These are phyloP conservation scores for Fraxinus albicans DNA, from an alignment of 305 asterid genomes.

Conservation along the genomic window DNA sequence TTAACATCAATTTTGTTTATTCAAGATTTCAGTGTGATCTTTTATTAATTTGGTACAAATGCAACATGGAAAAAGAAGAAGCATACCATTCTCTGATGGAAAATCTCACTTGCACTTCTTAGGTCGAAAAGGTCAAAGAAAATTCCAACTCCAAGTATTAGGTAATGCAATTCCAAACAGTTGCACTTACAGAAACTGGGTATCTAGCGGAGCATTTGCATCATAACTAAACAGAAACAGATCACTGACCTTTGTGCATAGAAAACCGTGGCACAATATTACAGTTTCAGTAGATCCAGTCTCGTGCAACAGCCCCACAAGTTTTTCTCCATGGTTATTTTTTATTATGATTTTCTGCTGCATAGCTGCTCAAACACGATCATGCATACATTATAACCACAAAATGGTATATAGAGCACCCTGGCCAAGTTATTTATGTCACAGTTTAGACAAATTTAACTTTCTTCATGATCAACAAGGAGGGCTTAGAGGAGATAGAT, in stretches of 20 bases:
- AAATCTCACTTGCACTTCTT: background rate
- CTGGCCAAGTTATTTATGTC: background rate
- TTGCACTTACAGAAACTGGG: background rate
- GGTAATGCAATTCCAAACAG: background rate
- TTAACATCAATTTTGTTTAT: background rate
- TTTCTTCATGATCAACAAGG: background rate
- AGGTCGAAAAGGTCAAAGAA: background rate
- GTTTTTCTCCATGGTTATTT: constrained; percentile 11
- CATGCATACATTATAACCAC: background rate
- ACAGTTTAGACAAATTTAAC: background rate
- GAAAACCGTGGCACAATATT: constrained; percentile 20
- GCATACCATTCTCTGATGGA: background rate
- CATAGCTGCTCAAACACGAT: constrained; percentile 2
- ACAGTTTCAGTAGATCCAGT: constrained; percentile 14
- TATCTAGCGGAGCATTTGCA: background rate
- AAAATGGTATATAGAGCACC: background rate
- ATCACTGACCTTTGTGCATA: constrained; percentile 20
- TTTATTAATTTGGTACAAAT: background rate
- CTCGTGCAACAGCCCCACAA: constrained; percentile 21
- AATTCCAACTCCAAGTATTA: background rate
- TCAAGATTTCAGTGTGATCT: background rate
- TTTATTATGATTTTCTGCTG: constrained; percentile 11
- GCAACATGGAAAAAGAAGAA: background rate
- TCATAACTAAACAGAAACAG: background rate
- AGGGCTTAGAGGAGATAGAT: background rate